Base-by-base conservation (phyloP, 352 stramenopile species). In the Pythium rishiriense region DNA sequence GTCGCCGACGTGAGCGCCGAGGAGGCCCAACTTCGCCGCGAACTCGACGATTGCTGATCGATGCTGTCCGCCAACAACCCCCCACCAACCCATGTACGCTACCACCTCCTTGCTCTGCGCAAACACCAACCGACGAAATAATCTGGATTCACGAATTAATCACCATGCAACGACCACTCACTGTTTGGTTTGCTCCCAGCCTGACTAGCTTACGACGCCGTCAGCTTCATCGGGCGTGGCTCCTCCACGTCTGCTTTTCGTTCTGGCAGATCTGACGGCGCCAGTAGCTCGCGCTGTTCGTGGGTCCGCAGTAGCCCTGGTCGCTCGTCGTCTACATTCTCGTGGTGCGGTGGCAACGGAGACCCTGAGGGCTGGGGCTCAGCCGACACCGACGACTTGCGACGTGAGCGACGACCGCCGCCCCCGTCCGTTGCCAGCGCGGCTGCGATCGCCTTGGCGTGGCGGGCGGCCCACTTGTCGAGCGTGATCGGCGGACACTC, bases 401-500 rank as follows among this genome's bases (percentile, higher is more conserved):
- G 50, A 3, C 31, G 31, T 19, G 22, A 31, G 8, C 48, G 48
- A 14, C 48, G 25, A 9, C 48, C 41, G 10, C 49, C 56, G 28
- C 28, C 33, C 10, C 37, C 37, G n/a, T 4, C 12, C 37, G n/a
- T 17, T 6, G 11, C 42, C n/a, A 48, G 19, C 42, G 42, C n/a
- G 7, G 19, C 42, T 28, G 42, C 42, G 37, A 43, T 12, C 17
- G 48, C 48, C 51, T 87, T 88, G 26, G 73, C 64, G 52, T 89
- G 70, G 22, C 54, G 61, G 24, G 76, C 47, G 1, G 81, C 78
- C 82, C 82, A 91, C 19, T 73, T 46, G 21, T 88, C 82, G 17
- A 89, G 60, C 33, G 76, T 71, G 11, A 85, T 67, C 5, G 80
- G 72, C 45, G 62, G 22, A 26, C 78, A 78, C 37, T 91, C 80